Conservation (phyloP, 768 basidiomycete species). For the Leccinum ochraceum region DNA sequence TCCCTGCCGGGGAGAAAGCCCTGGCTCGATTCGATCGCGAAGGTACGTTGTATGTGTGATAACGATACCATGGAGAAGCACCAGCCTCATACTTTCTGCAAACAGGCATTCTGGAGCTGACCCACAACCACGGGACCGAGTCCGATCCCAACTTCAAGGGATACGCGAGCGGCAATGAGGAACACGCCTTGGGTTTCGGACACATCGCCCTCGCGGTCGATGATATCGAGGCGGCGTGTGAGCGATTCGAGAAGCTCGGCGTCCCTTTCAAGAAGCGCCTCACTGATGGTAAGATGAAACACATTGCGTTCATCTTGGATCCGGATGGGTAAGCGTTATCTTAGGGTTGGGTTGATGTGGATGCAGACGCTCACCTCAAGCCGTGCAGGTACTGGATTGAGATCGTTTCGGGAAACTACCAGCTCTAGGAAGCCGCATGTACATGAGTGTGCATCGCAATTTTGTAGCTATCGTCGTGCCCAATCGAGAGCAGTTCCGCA, state of each 20-base stretch:
- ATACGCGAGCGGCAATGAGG: slow-evolving; percentile 84
- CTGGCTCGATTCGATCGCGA: slow-evolving; percentile 58
- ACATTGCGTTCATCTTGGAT: slow-evolving; percentile 84
- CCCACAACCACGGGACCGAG: slow-evolving; percentile 92
- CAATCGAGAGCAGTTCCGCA: background rate
- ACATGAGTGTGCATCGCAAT: background rate
- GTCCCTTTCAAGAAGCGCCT: slow-evolving; percentile 88
- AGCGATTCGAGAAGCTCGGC: slow-evolving; percentile 74
- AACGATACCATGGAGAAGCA: background rate
- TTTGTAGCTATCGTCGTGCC: background rate
- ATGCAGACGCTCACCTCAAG: background rate
- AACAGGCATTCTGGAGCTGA: slow-evolving; percentile 80
- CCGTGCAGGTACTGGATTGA: slow-evolving; percentile 60
- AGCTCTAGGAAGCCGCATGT: slow-evolving; percentile 19
- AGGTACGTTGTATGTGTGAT: slow-evolving; percentile 42
- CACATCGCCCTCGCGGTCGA: slow-evolving; percentile 89
- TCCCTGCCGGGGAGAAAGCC: slow-evolving; percentile 54
- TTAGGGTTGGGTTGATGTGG: background rate
- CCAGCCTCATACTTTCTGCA: background rate
- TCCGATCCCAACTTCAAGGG: slow-evolving; percentile 73
- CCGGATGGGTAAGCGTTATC: slow-evolving; percentile 66
- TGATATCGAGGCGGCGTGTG: slow-evolving; percentile 81
- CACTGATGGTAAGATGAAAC: slow-evolving; percentile 81
- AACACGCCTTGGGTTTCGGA: slow-evolving; percentile 77
- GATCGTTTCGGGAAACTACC: slow-evolving; percentile 42